Evolutionary conservation across 2,329 filamentous ascomycete species (phyloP).

Genomic region (Clarireedia hainanense): DNA sequence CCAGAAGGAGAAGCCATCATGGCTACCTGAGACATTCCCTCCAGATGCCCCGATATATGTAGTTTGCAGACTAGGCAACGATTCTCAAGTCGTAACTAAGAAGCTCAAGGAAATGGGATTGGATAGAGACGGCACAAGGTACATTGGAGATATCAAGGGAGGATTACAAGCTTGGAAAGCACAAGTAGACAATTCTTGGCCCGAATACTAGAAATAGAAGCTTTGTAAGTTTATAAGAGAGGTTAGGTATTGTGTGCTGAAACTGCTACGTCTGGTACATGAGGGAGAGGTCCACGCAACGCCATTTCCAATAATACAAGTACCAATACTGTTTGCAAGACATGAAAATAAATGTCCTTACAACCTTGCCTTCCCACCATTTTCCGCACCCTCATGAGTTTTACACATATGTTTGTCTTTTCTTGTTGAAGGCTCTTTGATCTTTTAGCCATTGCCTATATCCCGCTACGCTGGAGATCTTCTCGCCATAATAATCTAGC

Average conservation of each 20-base stretch:
- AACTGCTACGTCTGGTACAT: neutral
- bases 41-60: slow-evolving; percentile 54
- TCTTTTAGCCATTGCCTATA: slow-evolving; percentile 97
- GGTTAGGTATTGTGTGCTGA: slow-evolving; percentile 4
- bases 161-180: slow-evolving; percentile 67
- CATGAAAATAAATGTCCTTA: slow-evolving; percentile 5
- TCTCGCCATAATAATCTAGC: slow-evolving; percentile 91
- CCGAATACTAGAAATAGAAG: slow-evolving; percentile 40
- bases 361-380: slow-evolving; percentile 3
- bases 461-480: slow-evolving; percentile 85
- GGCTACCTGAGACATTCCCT: slow-evolving; percentile 34
- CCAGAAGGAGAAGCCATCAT: slow-evolving; percentile 19
- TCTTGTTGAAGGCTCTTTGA: slow-evolving; percentile 93
- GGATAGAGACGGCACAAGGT: slow-evolving; percentile 39
- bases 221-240: neutral
- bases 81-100: slow-evolving; percentile 63
- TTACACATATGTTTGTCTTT: slow-evolving; percentile 37
- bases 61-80: slow-evolving; percentile 68
- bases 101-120: slow-evolving; percentile 54
- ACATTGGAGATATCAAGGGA: slow-evolving; percentile 63
- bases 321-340: neutral
- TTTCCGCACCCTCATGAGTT: slow-evolving; percentile 3
- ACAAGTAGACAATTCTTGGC: slow-evolving; percentile 53
- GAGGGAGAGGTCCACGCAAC: slow-evolving; percentile 6
- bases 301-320: slow-evolving; percentile 1